Percentiles rank a stretch among this genome's conserved stretches.
phyloP scores from a whole-genome alignment of 2,329 filamentous ascomycete genomes.

The Bipolaris victoriae region DNA sequence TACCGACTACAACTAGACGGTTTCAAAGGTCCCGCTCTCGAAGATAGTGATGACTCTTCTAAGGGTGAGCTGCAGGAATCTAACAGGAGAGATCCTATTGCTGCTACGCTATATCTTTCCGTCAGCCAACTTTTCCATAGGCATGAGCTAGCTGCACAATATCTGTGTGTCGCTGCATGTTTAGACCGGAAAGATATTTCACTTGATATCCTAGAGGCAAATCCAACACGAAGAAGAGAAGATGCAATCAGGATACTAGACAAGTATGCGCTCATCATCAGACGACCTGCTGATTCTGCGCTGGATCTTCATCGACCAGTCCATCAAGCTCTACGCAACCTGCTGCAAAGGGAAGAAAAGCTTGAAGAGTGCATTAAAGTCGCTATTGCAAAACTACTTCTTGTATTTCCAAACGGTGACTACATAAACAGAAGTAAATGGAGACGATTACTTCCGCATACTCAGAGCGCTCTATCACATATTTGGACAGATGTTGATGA shows the following conservation, averaged over 20 bases:
- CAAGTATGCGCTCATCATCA: slow-evolving; percentile 17
- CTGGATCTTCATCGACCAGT: slow-evolving; percentile 23
- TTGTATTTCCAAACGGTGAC: background rate
- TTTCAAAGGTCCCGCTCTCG: too few relatives aligned
- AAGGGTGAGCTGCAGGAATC: too few relatives aligned
- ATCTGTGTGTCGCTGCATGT: slow-evolving; percentile 51
- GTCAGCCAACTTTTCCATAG: slow-evolving; percentile 7
- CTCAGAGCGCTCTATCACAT: background rate
- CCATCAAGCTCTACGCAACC: slow-evolving; percentile 12
- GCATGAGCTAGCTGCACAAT: slow-evolving; percentile 39
- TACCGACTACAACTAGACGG: too few relatives aligned
- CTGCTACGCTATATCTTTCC: background rate
- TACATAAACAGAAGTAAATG: background rate
- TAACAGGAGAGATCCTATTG: background rate
- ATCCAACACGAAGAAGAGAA: background rate
- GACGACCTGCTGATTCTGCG: slow-evolving; percentile 12
- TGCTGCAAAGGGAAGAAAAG: slow-evolving; percentile 10
- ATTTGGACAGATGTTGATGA: background rate
- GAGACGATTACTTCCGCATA: background rate
- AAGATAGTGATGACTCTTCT: too few relatives aligned
- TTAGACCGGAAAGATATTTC: slow-evolving; percentile 38
- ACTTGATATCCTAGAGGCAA: slow-evolving; percentile 24
- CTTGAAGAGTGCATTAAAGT: slow-evolving; percentile 12
- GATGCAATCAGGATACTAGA: slow-evolving; percentile 22
- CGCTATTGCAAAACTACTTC: slow-evolving; percentile 12